Base-by-base conservation (phyloP, 176 grass and related monocot species). In the Carex littledalei region DNA sequence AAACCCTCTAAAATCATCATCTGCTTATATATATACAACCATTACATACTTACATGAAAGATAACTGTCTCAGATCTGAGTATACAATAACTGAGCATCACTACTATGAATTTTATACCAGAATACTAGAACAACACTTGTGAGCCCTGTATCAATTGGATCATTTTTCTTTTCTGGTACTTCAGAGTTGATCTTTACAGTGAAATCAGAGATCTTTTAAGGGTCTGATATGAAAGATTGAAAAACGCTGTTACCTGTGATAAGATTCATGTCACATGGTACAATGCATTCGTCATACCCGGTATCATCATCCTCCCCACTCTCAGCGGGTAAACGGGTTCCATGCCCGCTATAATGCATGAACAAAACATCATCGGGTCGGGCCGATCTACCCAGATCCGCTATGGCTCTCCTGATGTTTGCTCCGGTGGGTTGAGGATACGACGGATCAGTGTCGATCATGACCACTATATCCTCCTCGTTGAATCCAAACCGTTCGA, bases 241-340 rank as follows among this genome's bases (percentile, higher is more conserved):
- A 26, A 32, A 65, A 10, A 10, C 7, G 9, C 18, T 61, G 18
- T 57, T 57, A 57, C 96, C 96, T 84, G 93, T 95, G 41, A 99
- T 95, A 35, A 99, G 96, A 61, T 99, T 99, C 96, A 99, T 99
- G 87, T 99, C 96, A 84, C 54, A 91, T 37, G 96, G 96, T 32
- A 99, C 96, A 87, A 99, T 99, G 85, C 96, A 99, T 86, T 99
- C 96, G 26, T 99, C 96, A 84, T 94, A 99, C 0, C 96, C 93
- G 45, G 96, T 99, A 84, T 99, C 96, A 78, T 99, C 96, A 24
- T 90, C 2, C 50, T 99, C 88, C 5, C 93, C 93, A 13, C 91
- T 95, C 88, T 99, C 96, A 7, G 93, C 93, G 0, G 96, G 96
- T 15, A 99, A 90, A 6, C 96, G 89, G 58, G 96, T 99, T 41